These are phyloP conservation scores for Cladosporium sp. DNA, from an alignment of 2,329 filamentous ascomycete species.

Conservation along the genomic window DNA sequence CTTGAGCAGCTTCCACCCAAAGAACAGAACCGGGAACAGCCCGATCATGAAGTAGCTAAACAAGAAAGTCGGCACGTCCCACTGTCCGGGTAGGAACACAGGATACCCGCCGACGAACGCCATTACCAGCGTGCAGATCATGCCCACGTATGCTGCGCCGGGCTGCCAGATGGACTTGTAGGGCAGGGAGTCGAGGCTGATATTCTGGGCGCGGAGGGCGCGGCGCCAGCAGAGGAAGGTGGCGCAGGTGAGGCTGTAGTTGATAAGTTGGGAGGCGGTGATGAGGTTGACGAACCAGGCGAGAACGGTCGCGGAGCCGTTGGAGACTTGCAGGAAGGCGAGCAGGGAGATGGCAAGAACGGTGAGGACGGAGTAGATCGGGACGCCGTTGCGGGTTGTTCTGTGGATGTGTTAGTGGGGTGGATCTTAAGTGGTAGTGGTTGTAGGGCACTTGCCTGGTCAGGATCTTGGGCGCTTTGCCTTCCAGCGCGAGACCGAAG, in stretches of 20 bases:
- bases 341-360: constrained; percentile 68
- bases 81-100: constrained; percentile 68
- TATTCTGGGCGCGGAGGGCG: constrained; percentile 66
- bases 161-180: constrained; percentile 69
- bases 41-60: constrained; percentile 73
- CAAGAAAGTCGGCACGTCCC: constrained; percentile 68
- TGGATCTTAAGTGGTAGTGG: background rate
- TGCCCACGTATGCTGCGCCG: constrained; percentile 66
- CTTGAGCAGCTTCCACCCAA: constrained; percentile 70
- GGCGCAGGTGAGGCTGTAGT: constrained; percentile 66
- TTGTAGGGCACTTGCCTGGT: constrained; percentile 3
- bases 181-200: constrained; percentile 64
- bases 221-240: constrained; percentile 72
- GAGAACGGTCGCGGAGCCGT: constrained; percentile 65
- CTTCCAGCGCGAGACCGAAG: constrained; percentile 65
- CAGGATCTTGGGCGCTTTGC: constrained; percentile 45
- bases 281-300: constrained; percentile 70
- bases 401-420: constrained; percentile 42
- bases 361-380: constrained; percentile 68
- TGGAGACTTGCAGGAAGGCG: constrained; percentile 70
- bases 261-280: constrained; percentile 72
- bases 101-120: constrained; percentile 73
- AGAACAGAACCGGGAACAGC: constrained; percentile 66
- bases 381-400: constrained; percentile 67
- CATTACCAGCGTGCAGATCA: constrained; percentile 60